phyloP scores from a whole-genome alignment of 352 stramenopile species.

The Phytophthora pini region DNA sequence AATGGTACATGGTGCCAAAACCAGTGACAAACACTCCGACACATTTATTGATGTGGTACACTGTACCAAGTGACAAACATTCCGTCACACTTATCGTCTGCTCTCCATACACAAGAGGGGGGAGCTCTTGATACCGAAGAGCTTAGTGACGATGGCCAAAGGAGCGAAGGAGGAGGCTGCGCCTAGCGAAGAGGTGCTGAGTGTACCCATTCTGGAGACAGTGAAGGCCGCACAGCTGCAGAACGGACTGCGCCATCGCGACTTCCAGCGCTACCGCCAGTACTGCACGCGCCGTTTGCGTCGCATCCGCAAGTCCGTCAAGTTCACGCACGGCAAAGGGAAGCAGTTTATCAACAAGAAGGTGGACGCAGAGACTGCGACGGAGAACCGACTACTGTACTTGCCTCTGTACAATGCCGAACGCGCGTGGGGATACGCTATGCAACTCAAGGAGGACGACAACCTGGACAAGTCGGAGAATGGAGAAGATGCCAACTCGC shows the following conservation, averaged over 20 bases:
- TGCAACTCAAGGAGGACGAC: slow-evolving; percentile 92
- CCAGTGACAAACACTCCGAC: no score
- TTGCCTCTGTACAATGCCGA: slow-evolving; percentile 92
- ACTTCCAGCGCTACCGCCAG: slow-evolving; percentile 93
- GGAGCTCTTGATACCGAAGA: slow-evolving; percentile 20
- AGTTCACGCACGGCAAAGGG: slow-evolving; percentile 90
- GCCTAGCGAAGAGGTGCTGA: slow-evolving; percentile 47
- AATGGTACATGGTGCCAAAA: no score
- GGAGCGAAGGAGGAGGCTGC: slow-evolving; percentile 35
- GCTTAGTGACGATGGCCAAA: slow-evolving; percentile 39
- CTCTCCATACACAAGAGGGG: not conserved
- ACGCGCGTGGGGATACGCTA: slow-evolving; percentile 91
- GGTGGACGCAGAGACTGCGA: slow-evolving; percentile 80
- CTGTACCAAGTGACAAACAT: slow-evolving; percentile 2
- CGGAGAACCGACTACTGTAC: slow-evolving; percentile 80
- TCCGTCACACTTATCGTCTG: slow-evolving; percentile 1
- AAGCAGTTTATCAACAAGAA: slow-evolving; percentile 87
- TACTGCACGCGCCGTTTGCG: slow-evolving; percentile 89
- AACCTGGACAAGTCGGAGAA: slow-evolving; percentile 88
- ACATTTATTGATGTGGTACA: no score
- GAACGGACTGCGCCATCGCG: slow-evolving; percentile 89
- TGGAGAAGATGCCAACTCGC: slow-evolving; percentile 84
- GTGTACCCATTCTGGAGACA: slow-evolving; percentile 79
- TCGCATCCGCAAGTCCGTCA: slow-evolving; percentile 88
- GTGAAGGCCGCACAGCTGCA: slow-evolving; percentile 91